Base-by-base conservation (phyloP, 2,329 filamentous ascomycete genomes). In the Botryosphaeria dothidea region DNA sequence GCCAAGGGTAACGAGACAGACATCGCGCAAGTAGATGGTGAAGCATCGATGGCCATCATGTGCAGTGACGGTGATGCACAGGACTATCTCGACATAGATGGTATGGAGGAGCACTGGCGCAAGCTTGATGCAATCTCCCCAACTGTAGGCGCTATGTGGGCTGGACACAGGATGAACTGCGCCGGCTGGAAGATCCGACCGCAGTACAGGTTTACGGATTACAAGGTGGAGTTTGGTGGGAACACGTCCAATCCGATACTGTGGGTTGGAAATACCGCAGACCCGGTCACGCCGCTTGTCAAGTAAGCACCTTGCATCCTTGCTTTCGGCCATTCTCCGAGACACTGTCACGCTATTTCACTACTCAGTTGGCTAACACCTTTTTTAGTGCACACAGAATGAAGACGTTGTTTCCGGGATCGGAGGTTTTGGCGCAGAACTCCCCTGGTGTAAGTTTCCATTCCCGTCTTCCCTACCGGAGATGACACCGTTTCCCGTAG, bases 201-300 rank as follows among this genome's bases (percentile, higher is more conserved):
- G 1, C 66, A 67, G 9, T 71, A 76, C 66, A 72, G 71, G 48
- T 81, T 77, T 65, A 60, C 56, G 1, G 56, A 60, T 25, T 60
- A 34, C 56, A 67, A 66, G 23, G 71, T 67, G 11, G 64, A 63
- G 0, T 72, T 70, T 64, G 71, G 72, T 7, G 74, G 69, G 66
- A 76, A 80, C 27, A 86, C 82, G 5, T 77, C 80, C 5, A 80
- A 85, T 67, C 86, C 86, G 0, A 76, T 89, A 34, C 78, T 89
- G 6, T 85, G 87, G 70, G 75, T 88, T 13, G 83, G 82, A 38
- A 88, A 85, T 69, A 84, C 82, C 0, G 78, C 83, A 15, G 86
- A 89, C 65, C 87, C 87, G 0, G 84, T 89, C 0, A 88, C 86
- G 0, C 86, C 86, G 3, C 73, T 88, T 4, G 68, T 70, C 48